Base-by-base conservation (phyloP, 495 filamentous ascomycete species). In the Aspergillus saccharolyticus region DNA sequence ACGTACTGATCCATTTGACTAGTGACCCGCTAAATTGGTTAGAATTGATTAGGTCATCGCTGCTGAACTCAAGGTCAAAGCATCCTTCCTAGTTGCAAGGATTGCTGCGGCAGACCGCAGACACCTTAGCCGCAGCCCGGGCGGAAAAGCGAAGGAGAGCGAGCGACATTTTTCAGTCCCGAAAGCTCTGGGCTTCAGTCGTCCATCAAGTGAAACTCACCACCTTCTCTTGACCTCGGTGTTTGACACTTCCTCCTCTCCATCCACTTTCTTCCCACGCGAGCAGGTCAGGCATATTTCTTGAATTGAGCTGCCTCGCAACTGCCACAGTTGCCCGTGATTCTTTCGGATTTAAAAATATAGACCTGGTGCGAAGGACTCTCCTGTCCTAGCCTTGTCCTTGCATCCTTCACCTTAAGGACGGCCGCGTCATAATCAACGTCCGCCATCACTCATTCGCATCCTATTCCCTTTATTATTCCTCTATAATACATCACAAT, bases 301-400 rank as follows among this genome's bases (percentile, higher is more conserved):
- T 58, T 53, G 47, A 56, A 16, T n/a, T n/a, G n/a, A 33, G 53
- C 33, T 16, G 46, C 44, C 43, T 42, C 43, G 53, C 50, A 54
- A 44, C 56, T n/a, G 46, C 46, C 15, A n/a, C 46, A 24, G n/a
- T 19, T 15, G 10, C 10, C 10, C 16, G n/a, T 44, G 45, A 61
- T 57, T 53, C 58, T 56, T 62, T 57, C 62, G 63, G 65, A 46
- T 55, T 33, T 43, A 57, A 42, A 46, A 12, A 17, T 59, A 8
- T 4, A 4, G 52, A n/a, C n/a, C 61, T 67, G 58, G 56, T 52
- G 25, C 56, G 47, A 49, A 67, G 55, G 54, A n/a, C n/a, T n/a
- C n/a, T n/a, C n/a, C n/a, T n/a, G n/a, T 43, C 46, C 47, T 61
- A 67, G 71, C 63, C 72, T 70, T 68, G 59, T 70, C 69, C 74